phyloP scores from a whole-genome alignment of 306 rosid genomes.

The Dalbergia cultrata region DNA sequence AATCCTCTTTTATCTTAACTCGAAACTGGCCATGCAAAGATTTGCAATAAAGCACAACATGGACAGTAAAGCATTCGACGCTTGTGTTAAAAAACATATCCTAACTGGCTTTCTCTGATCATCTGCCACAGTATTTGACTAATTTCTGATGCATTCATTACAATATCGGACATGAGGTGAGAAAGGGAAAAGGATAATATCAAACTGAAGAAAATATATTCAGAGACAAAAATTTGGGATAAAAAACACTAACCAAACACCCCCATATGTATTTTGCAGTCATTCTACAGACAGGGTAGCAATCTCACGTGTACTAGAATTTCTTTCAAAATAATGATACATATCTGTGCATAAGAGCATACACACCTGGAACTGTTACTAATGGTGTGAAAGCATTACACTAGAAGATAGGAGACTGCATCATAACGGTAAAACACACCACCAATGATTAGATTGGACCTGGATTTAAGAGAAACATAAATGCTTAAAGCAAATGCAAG shows the following conservation, averaged over 20 bases:
- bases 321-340: not conserved
- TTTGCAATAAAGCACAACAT: no score
- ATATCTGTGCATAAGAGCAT: not conserved
- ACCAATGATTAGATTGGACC: conserved; percentile 4
- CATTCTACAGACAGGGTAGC: conserved; percentile 13
- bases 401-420: conserved; percentile 2
- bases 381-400: not conserved
- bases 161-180: not conserved
- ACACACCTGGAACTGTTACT: conserved; percentile 17
- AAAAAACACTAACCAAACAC: conserved; percentile 9
- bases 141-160: not conserved
- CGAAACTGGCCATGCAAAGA: no score
- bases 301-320: conserved; percentile 9
- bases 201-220: conserved; percentile 17
- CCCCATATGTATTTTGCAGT: conserved; percentile 4
- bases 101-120: not conserved
- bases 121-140: not conserved
- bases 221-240: not conserved
- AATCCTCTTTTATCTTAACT: no score
- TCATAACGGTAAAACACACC: conserved; percentile 11
- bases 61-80: no score
- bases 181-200: conserved; percentile 10
- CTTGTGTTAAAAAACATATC: not conserved
- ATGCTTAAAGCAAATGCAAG: conserved; percentile 27
- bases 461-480: conserved; percentile 1